These are phyloP conservation scores for Botryobasidium botryosum DNA, from an alignment of 768 basidiomycete genomes.

Conservation along the genomic window DNA sequence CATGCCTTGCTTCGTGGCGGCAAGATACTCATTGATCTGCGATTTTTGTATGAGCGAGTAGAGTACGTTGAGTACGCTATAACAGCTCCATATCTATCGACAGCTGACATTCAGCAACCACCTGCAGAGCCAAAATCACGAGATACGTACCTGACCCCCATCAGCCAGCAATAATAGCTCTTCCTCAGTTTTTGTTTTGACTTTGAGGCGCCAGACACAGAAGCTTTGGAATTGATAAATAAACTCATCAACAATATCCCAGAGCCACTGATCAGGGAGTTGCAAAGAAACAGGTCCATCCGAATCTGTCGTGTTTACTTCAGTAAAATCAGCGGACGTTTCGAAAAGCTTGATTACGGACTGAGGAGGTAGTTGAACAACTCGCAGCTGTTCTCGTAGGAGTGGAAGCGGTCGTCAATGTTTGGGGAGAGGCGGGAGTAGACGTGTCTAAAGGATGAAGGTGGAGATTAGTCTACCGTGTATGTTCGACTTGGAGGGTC, in stretches of 20 bases:
- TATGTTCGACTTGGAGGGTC: not conserved
- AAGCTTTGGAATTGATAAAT: conserved; percentile 98
- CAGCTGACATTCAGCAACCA: too few species aligned
- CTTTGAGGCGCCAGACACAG: conserved; percentile 77
- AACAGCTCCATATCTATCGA: conserved; percentile 86
- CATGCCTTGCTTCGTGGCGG: conserved; percentile 66
- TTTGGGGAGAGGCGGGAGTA: conserved; percentile 91
- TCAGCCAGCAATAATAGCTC: conserved; percentile 71
- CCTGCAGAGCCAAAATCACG: too few species aligned
- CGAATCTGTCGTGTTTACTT: conserved; percentile 41
- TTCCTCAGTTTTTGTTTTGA: conserved; percentile 75
- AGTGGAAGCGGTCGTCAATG: conserved; percentile 95
- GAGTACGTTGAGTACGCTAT: conserved; percentile 93
- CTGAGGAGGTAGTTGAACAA: conserved; percentile 95
- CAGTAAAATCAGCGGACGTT: conserved; percentile 1
- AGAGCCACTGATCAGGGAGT: conserved; percentile 94
- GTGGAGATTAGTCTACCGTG: not conserved
- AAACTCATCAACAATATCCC: conserved; percentile 95
- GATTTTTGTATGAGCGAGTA: conserved; percentile 98
- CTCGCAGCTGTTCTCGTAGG: conserved; percentile 95
- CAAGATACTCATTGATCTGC: conserved; percentile 82
- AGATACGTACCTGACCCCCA: conserved; percentile 39
- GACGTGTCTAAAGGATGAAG: conserved; percentile 39
- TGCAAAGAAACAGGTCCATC: conserved; percentile 87
- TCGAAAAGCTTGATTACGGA: conserved; percentile 28